Conservation (phyloP, 495 filamentous ascomycete species). For the Aspergillus asperescens region DNA sequence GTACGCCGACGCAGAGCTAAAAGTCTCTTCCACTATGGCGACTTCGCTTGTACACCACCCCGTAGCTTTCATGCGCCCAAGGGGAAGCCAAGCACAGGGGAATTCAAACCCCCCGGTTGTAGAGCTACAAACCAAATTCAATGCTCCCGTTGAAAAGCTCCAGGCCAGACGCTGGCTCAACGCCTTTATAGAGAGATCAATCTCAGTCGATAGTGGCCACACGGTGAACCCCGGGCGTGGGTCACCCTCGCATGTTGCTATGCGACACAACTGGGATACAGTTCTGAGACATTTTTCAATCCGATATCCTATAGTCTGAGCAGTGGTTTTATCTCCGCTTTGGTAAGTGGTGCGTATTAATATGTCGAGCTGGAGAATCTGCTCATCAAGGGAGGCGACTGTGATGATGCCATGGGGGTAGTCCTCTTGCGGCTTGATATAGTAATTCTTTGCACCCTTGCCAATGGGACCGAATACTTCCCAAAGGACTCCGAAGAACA, state of each 20-base stretch:
- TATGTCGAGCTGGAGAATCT: not conserved
- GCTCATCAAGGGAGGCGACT: not conserved
- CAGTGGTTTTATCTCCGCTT: not conserved
- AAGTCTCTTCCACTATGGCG: not conserved
- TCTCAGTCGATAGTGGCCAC: conserved; percentile 1
- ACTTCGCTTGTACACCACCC: conserved; percentile 6
- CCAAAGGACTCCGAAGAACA: conserved; percentile 5
- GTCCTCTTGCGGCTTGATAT: not conserved
- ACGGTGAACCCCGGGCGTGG: not conserved
- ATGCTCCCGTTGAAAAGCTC: not conserved
- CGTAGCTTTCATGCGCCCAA: not conserved
- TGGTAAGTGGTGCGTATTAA: not conserved
- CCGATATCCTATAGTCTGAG: not conserved
- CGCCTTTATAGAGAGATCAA: not conserved
- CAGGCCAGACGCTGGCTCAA: conserved; percentile 3
- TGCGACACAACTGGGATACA: conserved; percentile 1
- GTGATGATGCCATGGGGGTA: not conserved
- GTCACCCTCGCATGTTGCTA: conserved; percentile 1
- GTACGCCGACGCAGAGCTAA: conserved; percentile 2
- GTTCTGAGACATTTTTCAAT: not conserved
- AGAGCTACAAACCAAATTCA: not conserved
- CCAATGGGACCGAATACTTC: not conserved
- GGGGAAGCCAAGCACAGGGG: conserved; percentile 3
- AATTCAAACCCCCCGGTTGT: not conserved
- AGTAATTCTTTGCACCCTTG: not conserved